phyloP scores from a whole-genome alignment of 179 eudicot species.

The Silene noctiflora region DNA sequence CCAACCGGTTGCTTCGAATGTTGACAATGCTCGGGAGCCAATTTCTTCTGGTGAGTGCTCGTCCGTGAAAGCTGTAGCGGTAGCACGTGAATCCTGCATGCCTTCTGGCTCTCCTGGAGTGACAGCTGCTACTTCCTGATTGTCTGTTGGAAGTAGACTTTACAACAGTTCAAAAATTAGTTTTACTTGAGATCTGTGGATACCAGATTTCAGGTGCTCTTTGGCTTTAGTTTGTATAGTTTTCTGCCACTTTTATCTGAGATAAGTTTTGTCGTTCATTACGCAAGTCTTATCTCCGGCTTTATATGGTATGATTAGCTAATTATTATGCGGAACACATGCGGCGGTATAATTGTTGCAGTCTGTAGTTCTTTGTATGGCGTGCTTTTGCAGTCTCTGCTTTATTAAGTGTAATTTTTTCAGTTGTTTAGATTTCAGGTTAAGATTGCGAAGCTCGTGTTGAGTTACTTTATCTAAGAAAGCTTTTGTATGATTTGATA shows the following conservation, averaged over 20 bases:
- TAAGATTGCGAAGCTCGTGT: neutral
- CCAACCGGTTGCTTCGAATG: slow-evolving; percentile 50
- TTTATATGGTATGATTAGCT: slow-evolving; percentile 4
- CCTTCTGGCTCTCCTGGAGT: slow-evolving; percentile 34
- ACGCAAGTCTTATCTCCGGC: slow-evolving; percentile 11
- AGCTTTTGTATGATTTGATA: neutral
- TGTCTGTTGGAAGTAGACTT: slow-evolving; percentile 5
- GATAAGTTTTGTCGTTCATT: slow-evolving; percentile 16
- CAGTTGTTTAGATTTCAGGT: slow-evolving; percentile 13
- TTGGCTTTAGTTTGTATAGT: slow-evolving; percentile 29
- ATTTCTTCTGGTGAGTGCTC: slow-evolving; percentile 40
- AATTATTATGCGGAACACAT: slow-evolving; percentile 4
- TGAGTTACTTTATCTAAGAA: neutral
- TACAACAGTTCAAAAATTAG: slow-evolving; percentile 19
- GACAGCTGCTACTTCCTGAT: slow-evolving; percentile 33
- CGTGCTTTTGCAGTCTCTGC: neutral
- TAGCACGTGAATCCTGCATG: slow-evolving; percentile 36
- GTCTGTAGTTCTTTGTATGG: neutral
- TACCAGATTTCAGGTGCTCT: slow-evolving; percentile 24
- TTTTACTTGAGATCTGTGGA: slow-evolving; percentile 27
- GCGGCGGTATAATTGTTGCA: neutral
- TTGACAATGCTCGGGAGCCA: slow-evolving; percentile 48
- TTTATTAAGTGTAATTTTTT: slow-evolving; percentile 1
- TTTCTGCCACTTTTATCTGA: slow-evolving; percentile 14
- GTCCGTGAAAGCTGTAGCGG: slow-evolving; percentile 40